Percentiles rank a stretch among this genome's conserved stretches.
phyloP scores from a whole-genome alignment of 2,329 filamentous ascomycete species.

The Fusarium anthophilum region DNA sequence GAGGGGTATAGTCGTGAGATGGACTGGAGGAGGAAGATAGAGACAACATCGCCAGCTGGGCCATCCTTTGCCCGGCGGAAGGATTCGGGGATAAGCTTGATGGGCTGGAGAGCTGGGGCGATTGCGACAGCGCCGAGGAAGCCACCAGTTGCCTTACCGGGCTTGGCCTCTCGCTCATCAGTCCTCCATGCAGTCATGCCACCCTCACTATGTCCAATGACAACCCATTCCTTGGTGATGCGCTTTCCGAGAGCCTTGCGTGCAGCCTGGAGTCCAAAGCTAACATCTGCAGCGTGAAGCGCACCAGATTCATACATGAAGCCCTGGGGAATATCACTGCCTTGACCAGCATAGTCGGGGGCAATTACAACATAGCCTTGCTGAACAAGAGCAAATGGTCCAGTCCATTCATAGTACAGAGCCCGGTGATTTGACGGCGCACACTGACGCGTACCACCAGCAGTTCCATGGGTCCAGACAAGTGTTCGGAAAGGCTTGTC shows the following conservation, averaged over 20 bases:
- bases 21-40: conserved; percentile 6
- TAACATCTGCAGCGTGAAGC: conserved; percentile 9
- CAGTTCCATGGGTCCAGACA: conserved; percentile 21
- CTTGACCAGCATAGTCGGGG: conserved; percentile 13
- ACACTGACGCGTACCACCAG: conserved; percentile 10
- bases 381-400: background rate
- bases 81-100: conserved; percentile 18
- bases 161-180: background rate
- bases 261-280: background rate
- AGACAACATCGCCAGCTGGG: conserved; percentile 12
- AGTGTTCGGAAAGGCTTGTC: conserved; percentile 16
- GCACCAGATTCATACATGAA: conserved; percentile 22
- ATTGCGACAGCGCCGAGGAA: conserved; percentile 10
- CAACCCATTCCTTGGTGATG: conserved; percentile 12
- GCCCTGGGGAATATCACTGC: conserved; percentile 11
- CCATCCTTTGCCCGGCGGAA: conserved; percentile 8
- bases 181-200: conserved; percentile 19
- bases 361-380: conserved; percentile 9
- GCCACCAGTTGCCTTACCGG: background rate
- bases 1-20: background rate
- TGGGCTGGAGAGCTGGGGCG: conserved; percentile 4
- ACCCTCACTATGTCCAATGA: conserved; percentile 14
- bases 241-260: background rate
- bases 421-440: conserved; percentile 4
- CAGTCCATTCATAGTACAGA: conserved; percentile 12